Base-by-base conservation (phyloP, 2,329 filamentous ascomycete genomes). In the Rhinocladiella similis region DNA sequence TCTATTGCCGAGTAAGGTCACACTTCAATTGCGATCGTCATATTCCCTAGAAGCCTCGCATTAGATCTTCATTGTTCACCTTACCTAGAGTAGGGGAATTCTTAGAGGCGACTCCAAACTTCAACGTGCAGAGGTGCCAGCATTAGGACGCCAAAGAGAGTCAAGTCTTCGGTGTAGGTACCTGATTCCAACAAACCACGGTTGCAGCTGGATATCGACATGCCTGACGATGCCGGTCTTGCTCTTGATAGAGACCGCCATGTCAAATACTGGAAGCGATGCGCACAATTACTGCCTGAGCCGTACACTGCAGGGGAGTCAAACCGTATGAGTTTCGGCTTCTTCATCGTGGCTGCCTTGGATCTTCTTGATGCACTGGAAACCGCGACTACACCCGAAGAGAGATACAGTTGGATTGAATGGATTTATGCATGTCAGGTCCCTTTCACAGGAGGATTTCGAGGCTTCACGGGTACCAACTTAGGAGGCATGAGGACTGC, bases 341-440 rank as follows among this genome's bases (percentile, higher is more conserved):
- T 88, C 77, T 96, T 99, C 78, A 92, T 88, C 64, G 77, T 97
- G 66, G 88, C 90, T 6, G 90, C 91, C 1, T 80, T 96, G 47
- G 91, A 96, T 69, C 76, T 97, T 1, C 84, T 99, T 27, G 85
- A 83, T 12, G 80, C 81, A 1, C 90, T 38, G 5, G 60, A 60
- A 72, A 83, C 4, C 74, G 77, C 48, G 78, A 81, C 43, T 78
- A 85, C 18, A 78, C 77, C 2, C 1, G 22, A 20, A 29, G 58
- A 57, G 38, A 57, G 39, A 16, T 54, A 48, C 16, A 52, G 54
- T 43, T 85, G 84, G 69, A 78, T 83, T 51, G 75, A 84, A 58
- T 97, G 93, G 91, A 85, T 97, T 43, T 88, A 97, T 59, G 80
- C 81, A 42, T 91, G 92, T 68, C 93, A 97, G 72, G 89, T 96